phyloP scores from a whole-genome alignment of 345 rosid genomes.

The Euphorbia tirucalli region DNA sequence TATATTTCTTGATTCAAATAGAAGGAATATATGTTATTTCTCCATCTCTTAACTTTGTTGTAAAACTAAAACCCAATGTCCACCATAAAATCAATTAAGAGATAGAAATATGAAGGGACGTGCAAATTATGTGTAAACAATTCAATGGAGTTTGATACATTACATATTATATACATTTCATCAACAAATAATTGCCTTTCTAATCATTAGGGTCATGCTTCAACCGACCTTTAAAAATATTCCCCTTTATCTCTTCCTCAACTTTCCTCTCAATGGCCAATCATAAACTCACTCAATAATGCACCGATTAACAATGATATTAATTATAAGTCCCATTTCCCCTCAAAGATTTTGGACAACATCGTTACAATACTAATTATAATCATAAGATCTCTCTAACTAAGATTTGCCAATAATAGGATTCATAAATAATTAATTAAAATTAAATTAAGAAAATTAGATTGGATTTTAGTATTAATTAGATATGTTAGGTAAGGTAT shows the following conservation, averaged over 20 bases:
- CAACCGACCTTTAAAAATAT: constrained; percentile 20
- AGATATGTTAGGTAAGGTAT: constrained; percentile 18
- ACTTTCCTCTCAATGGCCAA: constrained; percentile 20
- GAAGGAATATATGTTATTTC: too few species aligned
- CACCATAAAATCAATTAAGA: neutral
- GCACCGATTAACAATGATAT: neutral
- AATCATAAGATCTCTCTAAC: too few species aligned
- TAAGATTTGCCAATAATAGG: too few species aligned
- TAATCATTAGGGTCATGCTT: constrained; percentile 36
- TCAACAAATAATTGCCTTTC: constrained; percentile 32
- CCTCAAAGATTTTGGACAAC: neutral
- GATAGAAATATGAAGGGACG: constrained; percentile 5
- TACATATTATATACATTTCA: constrained; percentile 4
- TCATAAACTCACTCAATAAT: neutral
- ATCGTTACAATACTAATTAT: neutral
- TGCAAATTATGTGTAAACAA: neutral
- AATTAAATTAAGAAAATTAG: neutral
- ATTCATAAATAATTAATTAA: too few species aligned
- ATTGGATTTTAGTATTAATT: constrained; percentile 1
- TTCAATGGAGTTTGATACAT: neutral
- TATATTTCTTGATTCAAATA: too few species aligned
- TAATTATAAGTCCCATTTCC: neutral
- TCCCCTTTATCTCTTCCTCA: constrained; percentile 20
- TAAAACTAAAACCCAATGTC: neutral
- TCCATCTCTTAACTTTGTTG: too few species aligned